These are phyloP conservation scores for Cordyceps cicadae DNA, from an alignment of 2,329 filamentous ascomycete species.

Conservation along the genomic window DNA sequence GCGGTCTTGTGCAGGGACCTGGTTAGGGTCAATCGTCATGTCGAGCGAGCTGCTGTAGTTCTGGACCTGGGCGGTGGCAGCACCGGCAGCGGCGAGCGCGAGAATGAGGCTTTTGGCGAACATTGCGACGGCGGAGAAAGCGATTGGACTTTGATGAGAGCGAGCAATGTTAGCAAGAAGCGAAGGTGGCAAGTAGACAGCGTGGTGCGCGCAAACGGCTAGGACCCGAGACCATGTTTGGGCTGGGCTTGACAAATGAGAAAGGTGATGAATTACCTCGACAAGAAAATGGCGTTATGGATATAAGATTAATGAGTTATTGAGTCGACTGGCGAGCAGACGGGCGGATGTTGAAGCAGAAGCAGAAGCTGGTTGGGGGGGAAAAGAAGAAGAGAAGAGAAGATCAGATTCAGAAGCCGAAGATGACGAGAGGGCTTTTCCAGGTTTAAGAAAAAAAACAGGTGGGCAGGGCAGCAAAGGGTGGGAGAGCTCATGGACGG, in stretches of 20 bases:
- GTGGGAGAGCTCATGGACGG: slow-evolving; percentile 6
- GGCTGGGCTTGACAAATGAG: not conserved
- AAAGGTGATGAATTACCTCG: not conserved
- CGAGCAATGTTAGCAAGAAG: not conserved
- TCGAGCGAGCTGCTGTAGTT: slow-evolving; percentile 36
- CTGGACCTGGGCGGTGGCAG: slow-evolving; percentile 31
- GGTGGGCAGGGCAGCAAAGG: not conserved
- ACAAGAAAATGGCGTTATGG: not conserved
- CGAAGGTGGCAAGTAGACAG: not conserved
- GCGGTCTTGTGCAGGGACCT: slow-evolving; percentile 25
- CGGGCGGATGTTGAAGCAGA: slow-evolving; percentile 9
- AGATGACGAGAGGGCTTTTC: slow-evolving; percentile 7
- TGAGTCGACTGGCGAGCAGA: slow-evolving; percentile 4
- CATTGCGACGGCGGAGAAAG: slow-evolving; percentile 27
- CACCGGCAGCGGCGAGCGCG: slow-evolving; percentile 36
- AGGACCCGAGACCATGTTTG: not conserved
- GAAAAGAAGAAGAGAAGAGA: not conserved
- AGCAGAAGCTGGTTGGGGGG: slow-evolving; percentile 10
- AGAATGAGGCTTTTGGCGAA: slow-evolving; percentile 32
- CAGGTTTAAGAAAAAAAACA: slow-evolving; percentile 10
- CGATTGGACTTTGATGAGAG: not conserved
- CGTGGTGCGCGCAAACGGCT: not conserved
- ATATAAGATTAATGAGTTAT: slow-evolving; percentile 6
- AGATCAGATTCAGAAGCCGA: not conserved
- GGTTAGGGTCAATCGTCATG: slow-evolving; percentile 33